Evolutionary conservation across 352 stramenopile genomes (phyloP), one percentile per base, ranked within the genome.

Genomic region (Pythium sukuiense): DNA sequence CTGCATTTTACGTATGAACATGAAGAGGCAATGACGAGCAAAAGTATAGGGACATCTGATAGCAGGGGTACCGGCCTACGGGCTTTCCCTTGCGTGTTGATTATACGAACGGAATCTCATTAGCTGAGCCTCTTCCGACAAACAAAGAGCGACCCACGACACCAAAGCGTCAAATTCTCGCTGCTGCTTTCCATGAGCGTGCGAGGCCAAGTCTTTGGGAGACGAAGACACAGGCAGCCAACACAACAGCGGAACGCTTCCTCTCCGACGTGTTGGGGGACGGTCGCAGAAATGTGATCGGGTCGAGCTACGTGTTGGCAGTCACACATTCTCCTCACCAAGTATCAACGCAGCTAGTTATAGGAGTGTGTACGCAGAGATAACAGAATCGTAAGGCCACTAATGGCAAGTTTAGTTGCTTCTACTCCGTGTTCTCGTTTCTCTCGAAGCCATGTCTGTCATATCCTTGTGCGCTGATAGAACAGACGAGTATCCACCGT

Each of bases 131-230:
- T 74, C 79, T 46, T 63, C 46, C 18, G 29, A 39, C 8, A 30
- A 32, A n/a, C 56, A 48, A 9, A 33, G 37, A 52, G 37, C 2
- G 6, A 33, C 30, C 18, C 41, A 54, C 5, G 43, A 90, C n/a
- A 90, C 87, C 87, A 95, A 95, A 90, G 85, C 91, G 87, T 95
- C 87, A 95, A 95, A 92, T 95, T 95, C 85, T 92, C 82, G 71
- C 74, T 75, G 80, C 74, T 77, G 71, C 49, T 77, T 20, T 69
- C 69, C 79, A 74, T 95, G 81, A 74, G 74, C 79, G 69, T 74
- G 87, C 76, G 80, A 95, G 88, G 87, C 87, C 87, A 84, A 93
- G 90, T 92, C 85, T 91, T 95, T 95, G 85, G 85, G 80, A 95
- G 66, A 93, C 59, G 16, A 76, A 88, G 49, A 49, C 61, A 6